Evolutionary conservation across 805 yeast species (phyloP).

Genomic region (Metschnikowia baotianmanensis): DNA sequence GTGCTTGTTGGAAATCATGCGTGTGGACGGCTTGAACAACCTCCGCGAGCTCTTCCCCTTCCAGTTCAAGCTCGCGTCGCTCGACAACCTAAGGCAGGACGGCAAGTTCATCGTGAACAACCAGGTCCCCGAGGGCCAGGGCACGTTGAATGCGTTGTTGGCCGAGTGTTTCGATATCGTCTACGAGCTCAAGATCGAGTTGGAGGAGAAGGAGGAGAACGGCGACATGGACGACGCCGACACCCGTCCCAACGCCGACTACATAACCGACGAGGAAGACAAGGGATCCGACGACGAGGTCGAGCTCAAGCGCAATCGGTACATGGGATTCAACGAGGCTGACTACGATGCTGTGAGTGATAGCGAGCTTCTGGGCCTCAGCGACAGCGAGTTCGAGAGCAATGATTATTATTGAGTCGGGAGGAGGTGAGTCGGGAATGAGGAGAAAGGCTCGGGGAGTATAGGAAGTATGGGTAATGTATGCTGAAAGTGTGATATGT

Average conservation of each 20-base stretch:
- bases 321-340: conserved; percentile 44
- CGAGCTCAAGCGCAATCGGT: conserved; percentile 42
- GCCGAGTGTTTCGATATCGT: conserved; percentile 94
- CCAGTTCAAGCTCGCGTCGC: conserved; percentile 87
- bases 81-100: conserved; percentile 82
- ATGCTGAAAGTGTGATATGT: too few relatives aligned
- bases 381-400: conserved; percentile 38
- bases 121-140: conserved; percentile 97
- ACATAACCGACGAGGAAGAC: conserved; percentile 22
- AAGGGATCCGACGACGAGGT: conserved; percentile 44
- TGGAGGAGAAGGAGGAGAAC: conserved; percentile 57
- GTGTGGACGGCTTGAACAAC: conserved; percentile 88
- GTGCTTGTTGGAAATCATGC: conserved; percentile 83
- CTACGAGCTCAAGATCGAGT: conserved; percentile 85
- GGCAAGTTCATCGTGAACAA: conserved; percentile 89
- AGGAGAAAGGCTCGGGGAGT: too few relatives aligned
- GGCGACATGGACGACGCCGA: conserved; percentile 13
- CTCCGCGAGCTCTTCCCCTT: conserved; percentile 92
- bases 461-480: too few relatives aligned
- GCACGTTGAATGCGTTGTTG: conserved; percentile 82
- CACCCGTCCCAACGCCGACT: conserved; percentile 8
- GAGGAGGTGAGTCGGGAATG: neutral
- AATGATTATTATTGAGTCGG: conserved; percentile 38
- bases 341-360: conserved; percentile 43
- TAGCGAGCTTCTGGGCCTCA: conserved; percentile 25